These are phyloP conservation scores for Ceratorhiza oryzae-sativae DNA, from an alignment of 1,284 basidiomycete genomes.

Conservation along the genomic window DNA sequence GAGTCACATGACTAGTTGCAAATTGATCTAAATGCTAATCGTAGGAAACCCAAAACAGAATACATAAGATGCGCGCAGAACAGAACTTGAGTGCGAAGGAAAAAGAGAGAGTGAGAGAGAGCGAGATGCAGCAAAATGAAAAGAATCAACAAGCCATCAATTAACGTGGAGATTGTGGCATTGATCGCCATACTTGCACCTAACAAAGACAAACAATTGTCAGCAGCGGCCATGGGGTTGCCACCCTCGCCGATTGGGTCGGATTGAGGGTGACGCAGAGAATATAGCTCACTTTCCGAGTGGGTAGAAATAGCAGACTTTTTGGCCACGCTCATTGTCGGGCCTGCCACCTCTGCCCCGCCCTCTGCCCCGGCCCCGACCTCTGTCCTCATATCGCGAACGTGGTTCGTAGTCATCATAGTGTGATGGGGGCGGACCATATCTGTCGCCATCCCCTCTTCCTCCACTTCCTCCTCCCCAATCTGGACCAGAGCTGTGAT, in stretches of 20 bases:
- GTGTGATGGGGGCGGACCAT: conserved; percentile 17
- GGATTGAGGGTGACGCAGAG: conserved; percentile 39
- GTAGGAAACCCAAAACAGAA: conserved; percentile 21
- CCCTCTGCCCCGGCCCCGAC: conserved; percentile 63
- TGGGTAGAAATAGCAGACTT: conserved; percentile 85
- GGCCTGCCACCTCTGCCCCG: conserved; percentile 55
- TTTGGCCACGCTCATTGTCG: conserved; percentile 73
- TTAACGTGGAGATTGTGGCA: conserved; percentile 50
- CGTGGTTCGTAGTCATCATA: conserved; percentile 20
- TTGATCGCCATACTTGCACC: conserved; percentile 86
- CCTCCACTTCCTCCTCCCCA: conserved; percentile 51
- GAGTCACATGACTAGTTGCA: conserved; percentile 27
- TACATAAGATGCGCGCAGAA: conserved; percentile 31
- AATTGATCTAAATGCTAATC: conserved; percentile 29
- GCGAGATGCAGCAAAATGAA: conserved; percentile 11
- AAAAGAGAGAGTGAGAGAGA: background rate
- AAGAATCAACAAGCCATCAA: conserved; percentile 18
- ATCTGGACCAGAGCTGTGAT: conserved; percentile 55
- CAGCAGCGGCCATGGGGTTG: conserved; percentile 53
- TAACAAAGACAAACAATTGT: conserved; percentile 56
- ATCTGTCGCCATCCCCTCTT: conserved; percentile 8
- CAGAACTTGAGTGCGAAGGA: conserved; percentile 1
- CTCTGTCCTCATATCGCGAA: conserved; percentile 26
- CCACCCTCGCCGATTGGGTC: conserved; percentile 50
- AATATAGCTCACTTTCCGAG: conserved; percentile 79